Conservation (phyloP, 495 filamentous ascomycete genomes). For the Penicillium pulvis region DNA sequence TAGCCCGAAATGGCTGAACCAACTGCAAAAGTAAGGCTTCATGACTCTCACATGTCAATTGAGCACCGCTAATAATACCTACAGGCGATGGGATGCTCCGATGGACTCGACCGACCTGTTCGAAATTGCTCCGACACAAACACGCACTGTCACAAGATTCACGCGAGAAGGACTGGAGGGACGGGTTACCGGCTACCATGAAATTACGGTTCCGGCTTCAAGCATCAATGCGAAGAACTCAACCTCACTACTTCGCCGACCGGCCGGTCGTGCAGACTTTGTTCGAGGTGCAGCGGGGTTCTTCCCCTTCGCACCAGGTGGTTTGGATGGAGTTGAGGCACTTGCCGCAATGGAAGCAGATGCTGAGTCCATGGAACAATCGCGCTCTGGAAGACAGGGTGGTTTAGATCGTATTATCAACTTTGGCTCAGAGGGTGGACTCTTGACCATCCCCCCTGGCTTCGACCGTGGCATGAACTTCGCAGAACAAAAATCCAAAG, state of each 20-base stretch:
- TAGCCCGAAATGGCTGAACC: slow-evolving; percentile 80
- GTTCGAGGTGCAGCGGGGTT: slow-evolving; percentile 94
- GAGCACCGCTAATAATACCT: not conserved
- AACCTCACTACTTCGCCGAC: slow-evolving; percentile 85
- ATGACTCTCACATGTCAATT: not conserved
- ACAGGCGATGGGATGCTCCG: slow-evolving; percentile 77
- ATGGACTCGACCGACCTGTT: slow-evolving; percentile 79
- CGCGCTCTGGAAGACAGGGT: slow-evolving; percentile 45
- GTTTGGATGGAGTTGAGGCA: slow-evolving; percentile 83
- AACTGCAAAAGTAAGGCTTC: slow-evolving; percentile 68
- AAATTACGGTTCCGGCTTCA: slow-evolving; percentile 88
- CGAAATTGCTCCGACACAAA: slow-evolving; percentile 85
- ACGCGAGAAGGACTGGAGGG: slow-evolving; percentile 91
- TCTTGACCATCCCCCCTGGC: slow-evolving; percentile 83
- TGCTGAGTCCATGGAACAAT: slow-evolving; percentile 42
- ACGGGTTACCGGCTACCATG: slow-evolving; percentile 88
- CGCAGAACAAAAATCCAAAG: slow-evolving; percentile 58
- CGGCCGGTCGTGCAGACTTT: slow-evolving; percentile 86
- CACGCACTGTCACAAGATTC: slow-evolving; percentile 89
- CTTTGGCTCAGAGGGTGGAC: slow-evolving; percentile 72
- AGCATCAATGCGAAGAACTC: slow-evolving; percentile 96
- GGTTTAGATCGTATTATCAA: slow-evolving; percentile 78
- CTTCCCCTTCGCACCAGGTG: slow-evolving; percentile 93
- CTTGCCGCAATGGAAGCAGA: slow-evolving; percentile 75
- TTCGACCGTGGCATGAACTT: slow-evolving; percentile 78